phyloP scores from a whole-genome alignment of 495 filamentous ascomycete genomes.

The Bacidia gigantensis region DNA sequence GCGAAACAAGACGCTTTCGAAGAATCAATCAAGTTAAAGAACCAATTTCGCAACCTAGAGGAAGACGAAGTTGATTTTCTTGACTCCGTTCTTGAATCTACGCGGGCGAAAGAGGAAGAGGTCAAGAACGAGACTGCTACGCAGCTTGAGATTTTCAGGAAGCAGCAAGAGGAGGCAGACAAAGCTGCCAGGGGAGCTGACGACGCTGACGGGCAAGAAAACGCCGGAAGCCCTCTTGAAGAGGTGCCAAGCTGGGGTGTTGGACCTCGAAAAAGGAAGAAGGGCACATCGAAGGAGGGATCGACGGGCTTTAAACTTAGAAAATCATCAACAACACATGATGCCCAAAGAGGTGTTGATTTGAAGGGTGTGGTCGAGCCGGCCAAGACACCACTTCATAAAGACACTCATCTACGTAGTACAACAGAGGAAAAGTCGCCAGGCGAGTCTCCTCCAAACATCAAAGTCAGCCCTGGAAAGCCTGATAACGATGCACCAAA shows the following conservation, averaged over 20 bases:
- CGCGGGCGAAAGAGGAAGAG: conserved; percentile 54
- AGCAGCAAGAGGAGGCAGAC: conserved; percentile 54
- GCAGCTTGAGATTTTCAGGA: conserved; percentile 55
- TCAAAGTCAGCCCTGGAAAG: not conserved
- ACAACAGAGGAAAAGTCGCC: not conserved
- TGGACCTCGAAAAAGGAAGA: conserved; percentile 44
- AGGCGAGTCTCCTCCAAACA: not conserved
- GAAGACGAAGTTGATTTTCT: conserved; percentile 91
- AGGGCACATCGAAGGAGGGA: conserved; percentile 38
- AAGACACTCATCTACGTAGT: not conserved
- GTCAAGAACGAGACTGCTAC: conserved; percentile 62
- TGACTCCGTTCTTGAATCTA: conserved; percentile 58
- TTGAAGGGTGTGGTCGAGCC: not conserved
- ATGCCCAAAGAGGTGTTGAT: not conserved
- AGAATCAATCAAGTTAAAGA: conserved; percentile 71
- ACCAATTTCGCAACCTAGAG: conserved; percentile 88
- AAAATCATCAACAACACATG: not conserved
- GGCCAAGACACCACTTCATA: not conserved
- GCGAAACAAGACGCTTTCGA: conserved; percentile 96
- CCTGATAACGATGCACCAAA: not conserved
- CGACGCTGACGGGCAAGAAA: conserved; percentile 19
- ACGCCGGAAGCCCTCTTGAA: conserved; percentile 15
- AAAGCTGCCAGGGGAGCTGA: conserved; percentile 31
- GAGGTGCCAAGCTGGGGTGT: conserved; percentile 31
- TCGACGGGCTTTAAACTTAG: conserved; percentile 46